Conservation (phyloP, 257 asterid species). For the Capsicum baccatum region DNA sequence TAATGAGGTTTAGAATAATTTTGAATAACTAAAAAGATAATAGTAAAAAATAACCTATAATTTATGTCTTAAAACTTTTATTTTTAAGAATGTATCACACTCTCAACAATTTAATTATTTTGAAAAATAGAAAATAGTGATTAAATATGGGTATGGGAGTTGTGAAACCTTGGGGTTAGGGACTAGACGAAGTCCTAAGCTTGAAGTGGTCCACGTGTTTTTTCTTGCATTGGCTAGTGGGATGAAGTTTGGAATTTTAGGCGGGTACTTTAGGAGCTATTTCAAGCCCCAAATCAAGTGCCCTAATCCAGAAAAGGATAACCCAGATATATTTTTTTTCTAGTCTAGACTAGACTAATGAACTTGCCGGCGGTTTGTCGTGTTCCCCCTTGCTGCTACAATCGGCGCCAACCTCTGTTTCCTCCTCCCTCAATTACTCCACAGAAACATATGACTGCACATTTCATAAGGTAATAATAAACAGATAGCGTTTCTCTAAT, state of each 20-base stretch:
- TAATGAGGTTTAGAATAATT: no score
- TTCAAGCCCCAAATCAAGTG: background rate
- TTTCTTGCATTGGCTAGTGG: background rate
- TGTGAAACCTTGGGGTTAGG: no score
- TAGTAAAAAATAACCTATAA: no score
- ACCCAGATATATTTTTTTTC: background rate
- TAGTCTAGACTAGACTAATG: constrained; percentile 41
- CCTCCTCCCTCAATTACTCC: constrained; percentile 41
- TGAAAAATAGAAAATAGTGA: no score
- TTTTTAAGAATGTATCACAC: no score
- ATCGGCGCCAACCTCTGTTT: constrained; percentile 44
- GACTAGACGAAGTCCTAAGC: background rate
- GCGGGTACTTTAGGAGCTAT: background rate
- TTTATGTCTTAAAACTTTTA: no score
- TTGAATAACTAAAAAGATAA: no score
- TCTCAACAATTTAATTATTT: no score
- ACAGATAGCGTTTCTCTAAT: background rate
- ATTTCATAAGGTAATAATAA: constrained; percentile 53
- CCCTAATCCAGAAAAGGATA: background rate
- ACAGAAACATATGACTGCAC: constrained; percentile 41
- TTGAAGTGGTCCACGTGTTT: constrained; percentile 10
- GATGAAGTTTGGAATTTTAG: constrained; percentile 8
- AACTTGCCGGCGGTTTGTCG: constrained; percentile 48
- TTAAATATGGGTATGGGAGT: no score
- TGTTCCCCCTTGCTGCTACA: constrained; percentile 49